Evolutionary conservation across 441 rosid genomes (phyloP).

Genomic region (Erodium texanum): DNA sequence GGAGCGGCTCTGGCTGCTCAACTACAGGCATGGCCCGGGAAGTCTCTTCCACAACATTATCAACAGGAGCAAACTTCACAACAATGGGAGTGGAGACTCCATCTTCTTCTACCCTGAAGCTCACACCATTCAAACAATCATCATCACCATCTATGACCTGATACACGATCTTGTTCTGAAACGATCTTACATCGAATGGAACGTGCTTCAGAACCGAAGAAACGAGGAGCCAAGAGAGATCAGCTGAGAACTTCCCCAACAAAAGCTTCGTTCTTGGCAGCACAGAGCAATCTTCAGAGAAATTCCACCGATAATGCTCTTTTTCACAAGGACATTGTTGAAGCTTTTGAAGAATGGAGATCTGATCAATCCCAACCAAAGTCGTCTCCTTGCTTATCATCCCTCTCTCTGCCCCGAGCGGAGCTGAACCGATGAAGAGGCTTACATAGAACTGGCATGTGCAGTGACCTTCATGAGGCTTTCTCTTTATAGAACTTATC

Average conservation of each 20-base stretch:
- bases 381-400: slow-evolving; percentile 40
- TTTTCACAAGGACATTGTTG: slow-evolving; percentile 37
- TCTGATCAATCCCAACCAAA: slow-evolving; percentile 39
- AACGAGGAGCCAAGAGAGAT: slow-evolving; percentile 61
- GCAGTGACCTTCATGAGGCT: slow-evolving; percentile 59
- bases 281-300: slow-evolving; percentile 48
- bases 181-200: slow-evolving; percentile 47
- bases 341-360: slow-evolving; percentile 59
- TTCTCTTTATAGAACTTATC: slow-evolving; percentile 66
- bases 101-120: slow-evolving; percentile 37
- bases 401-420: slow-evolving; percentile 48
- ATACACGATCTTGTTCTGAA: slow-evolving; percentile 55
- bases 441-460: slow-evolving; percentile 50
- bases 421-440: slow-evolving; percentile 42
- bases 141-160: slow-evolving; percentile 38
- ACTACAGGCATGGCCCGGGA: slow-evolving; percentile 17
- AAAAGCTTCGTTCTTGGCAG: slow-evolving; percentile 46
- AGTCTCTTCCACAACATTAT: slow-evolving; percentile 10
- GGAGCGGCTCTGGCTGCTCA: slow-evolving; percentile 15
- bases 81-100: slow-evolving; percentile 36
- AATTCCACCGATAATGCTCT: slow-evolving; percentile 56
- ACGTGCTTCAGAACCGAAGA: slow-evolving; percentile 44
- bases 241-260: slow-evolving; percentile 54
- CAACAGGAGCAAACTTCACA: slow-evolving; percentile 26
- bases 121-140: slow-evolving; percentile 31